phyloP scores from a whole-genome alignment of 2,329 filamentous ascomycete species.

The Fusarium annulatum region DNA sequence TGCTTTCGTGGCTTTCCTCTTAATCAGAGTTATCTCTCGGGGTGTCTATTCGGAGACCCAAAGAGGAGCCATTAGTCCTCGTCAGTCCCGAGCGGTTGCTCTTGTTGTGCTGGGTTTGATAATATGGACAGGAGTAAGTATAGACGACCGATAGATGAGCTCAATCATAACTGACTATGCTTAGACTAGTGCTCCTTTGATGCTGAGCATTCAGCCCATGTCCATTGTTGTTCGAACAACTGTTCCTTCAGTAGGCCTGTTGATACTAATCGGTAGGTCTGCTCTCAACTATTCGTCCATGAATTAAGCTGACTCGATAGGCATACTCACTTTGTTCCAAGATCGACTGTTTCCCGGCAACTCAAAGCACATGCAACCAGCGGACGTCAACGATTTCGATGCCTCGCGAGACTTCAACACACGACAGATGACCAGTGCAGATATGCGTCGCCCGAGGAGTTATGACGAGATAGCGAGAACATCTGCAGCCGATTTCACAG shows the following conservation, averaged over 20 bases:
- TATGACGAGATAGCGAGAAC: constrained; percentile 63
- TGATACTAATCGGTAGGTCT: constrained; percentile 59
- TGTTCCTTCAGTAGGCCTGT: constrained; percentile 62
- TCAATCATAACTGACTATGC: constrained; percentile 4
- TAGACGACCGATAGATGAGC: not conserved
- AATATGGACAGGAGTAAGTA: constrained; percentile 66
- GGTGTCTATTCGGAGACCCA: constrained; percentile 50
- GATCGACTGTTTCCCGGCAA: constrained; percentile 21
- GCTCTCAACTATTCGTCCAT: not conserved
- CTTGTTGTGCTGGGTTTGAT: constrained; percentile 57
- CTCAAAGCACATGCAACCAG: not conserved
- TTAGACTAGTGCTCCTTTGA: constrained; percentile 63
- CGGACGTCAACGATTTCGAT: constrained; percentile 15
- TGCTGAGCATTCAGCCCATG: constrained; percentile 59
- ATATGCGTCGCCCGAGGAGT: constrained; percentile 58
- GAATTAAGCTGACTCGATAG: constrained; percentile 33
- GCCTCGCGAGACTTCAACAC: constrained; percentile 24
- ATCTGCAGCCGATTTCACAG: constrained; percentile 43
- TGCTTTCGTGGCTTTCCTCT: constrained; percentile 56
- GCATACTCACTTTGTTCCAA: constrained; percentile 52
- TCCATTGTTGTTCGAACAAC: constrained; percentile 60
- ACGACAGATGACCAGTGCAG: constrained; percentile 51
- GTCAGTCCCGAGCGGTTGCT: constrained; percentile 55
- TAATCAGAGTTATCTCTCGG: constrained; percentile 54
- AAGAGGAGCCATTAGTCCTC: constrained; percentile 41